These are phyloP conservation scores for Acrocalymma vagum DNA, from an alignment of 2,329 filamentous ascomycete species.

Conservation along the genomic window DNA sequence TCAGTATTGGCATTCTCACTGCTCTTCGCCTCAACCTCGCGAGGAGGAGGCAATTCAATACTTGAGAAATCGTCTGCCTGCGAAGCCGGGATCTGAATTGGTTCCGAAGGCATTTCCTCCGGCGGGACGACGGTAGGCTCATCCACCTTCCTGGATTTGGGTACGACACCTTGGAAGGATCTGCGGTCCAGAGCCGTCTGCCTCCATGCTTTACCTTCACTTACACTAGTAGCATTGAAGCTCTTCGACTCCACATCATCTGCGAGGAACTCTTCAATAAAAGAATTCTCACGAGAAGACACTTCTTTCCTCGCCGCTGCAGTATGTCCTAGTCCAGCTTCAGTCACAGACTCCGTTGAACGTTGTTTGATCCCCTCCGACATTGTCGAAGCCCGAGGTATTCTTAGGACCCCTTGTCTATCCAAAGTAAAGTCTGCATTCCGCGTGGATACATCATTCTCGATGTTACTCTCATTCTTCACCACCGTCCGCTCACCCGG, in stretches of 20 bases:
- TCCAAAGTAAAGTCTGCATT: not conserved
- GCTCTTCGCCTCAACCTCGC: no score
- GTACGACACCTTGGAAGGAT: not conserved
- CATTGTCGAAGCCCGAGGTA: no score
- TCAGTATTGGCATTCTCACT: not conserved
- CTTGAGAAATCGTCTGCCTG: no score
- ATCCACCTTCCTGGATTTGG: constrained; percentile 3
- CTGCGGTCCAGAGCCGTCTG: constrained; percentile 30
- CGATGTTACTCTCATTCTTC: constrained; percentile 5
- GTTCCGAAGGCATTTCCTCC: not conserved
- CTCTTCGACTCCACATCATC: no score
- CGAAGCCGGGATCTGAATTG: no score
- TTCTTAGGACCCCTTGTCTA: not conserved
- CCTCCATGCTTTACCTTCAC: constrained; percentile 29
- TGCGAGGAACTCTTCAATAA: constrained; percentile 34
- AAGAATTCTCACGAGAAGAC: constrained; percentile 21
- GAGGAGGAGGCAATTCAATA: no score
- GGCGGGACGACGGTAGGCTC: constrained; percentile 6
- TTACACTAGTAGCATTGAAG: no score
- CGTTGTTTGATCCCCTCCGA: no score
- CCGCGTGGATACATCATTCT: not conserved
- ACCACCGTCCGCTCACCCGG: constrained; percentile 26
- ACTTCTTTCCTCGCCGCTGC: constrained; percentile 14
- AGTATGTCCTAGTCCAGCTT: no score
- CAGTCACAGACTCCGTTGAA: no score